Percentiles rank a stretch among this genome's conserved stretches.
phyloP scores from a whole-genome alignment of 2,329 filamentous ascomycete genomes.

The Microdochium bolleyi region DNA sequence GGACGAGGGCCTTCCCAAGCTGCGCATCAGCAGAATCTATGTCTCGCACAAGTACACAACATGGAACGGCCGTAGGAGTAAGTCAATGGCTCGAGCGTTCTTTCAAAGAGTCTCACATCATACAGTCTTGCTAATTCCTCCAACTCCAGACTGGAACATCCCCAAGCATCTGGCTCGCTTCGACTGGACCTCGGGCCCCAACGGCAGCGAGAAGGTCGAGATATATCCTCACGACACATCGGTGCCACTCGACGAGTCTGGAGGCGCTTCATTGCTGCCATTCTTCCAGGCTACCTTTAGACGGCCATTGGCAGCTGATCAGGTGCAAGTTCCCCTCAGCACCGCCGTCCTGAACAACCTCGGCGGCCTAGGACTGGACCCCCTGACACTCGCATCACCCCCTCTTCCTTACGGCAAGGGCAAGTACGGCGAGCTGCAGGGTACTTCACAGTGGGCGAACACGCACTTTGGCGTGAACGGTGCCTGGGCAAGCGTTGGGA shows the following conservation, averaged over 20 bases:
- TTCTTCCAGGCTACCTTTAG: slow-evolving; percentile 17
- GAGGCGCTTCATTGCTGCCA: slow-evolving; percentile 4
- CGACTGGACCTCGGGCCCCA: slow-evolving; percentile 11
- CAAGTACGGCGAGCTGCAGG: slow-evolving; percentile 9
- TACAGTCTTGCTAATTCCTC: background rate
- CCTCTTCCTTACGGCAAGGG: slow-evolving; percentile 13
- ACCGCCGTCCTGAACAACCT: slow-evolving; percentile 9
- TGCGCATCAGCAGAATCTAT: slow-evolving; percentile 22
- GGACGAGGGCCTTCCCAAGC: slow-evolving; percentile 6
- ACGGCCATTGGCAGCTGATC: slow-evolving; percentile 3
- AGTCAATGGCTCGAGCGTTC: no score
- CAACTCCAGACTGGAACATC: slow-evolving; percentile 19
- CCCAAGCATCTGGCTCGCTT: slow-evolving; percentile 24
- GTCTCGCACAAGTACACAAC: slow-evolving; percentile 20
- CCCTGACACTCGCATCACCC: slow-evolving; percentile 13
- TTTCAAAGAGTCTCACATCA: background rate
- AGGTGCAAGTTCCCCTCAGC: slow-evolving; percentile 10
- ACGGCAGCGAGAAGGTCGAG: slow-evolving; percentile 10
- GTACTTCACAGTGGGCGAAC: slow-evolving; percentile 14
- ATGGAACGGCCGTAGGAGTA: slow-evolving; percentile 22
- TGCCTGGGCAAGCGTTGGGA: background rate
- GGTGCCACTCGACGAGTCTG: slow-evolving; percentile 1
- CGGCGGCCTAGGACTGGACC: slow-evolving; percentile 9
- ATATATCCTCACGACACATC: slow-evolving; percentile 11
- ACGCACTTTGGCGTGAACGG: slow-evolving; percentile 7